Conservation (phyloP, 1,284 basidiomycete genomes). For the Ganoderma resinaceum region DNA sequence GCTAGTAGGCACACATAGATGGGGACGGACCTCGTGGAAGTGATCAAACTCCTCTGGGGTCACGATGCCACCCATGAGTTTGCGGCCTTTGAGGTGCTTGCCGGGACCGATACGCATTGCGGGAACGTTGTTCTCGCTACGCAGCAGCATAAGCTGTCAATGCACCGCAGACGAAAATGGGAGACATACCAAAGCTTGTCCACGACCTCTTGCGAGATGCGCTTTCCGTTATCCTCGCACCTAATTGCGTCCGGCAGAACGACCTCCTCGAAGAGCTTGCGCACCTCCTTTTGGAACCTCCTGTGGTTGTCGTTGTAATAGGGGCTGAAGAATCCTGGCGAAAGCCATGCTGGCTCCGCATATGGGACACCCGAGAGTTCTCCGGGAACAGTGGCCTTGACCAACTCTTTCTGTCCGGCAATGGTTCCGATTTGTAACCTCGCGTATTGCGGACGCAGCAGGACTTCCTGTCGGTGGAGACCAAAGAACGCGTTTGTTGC, state of each 20-base stretch:
- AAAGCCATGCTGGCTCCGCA: conserved; percentile 90
- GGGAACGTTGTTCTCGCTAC: conserved; percentile 77
- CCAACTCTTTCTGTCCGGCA: conserved; percentile 67
- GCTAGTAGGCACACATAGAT: neutral
- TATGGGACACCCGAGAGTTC: conserved; percentile 85
- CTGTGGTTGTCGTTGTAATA: conserved; percentile 84
- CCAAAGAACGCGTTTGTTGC: conserved; percentile 91
- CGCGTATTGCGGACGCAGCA: conserved; percentile 82
- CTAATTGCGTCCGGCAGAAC: conserved; percentile 68
- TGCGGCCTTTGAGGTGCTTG: conserved; percentile 87
- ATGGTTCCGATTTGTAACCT: conserved; percentile 86
- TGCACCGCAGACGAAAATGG: neutral
- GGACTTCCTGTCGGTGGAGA: conserved; percentile 89
- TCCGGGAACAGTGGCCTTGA: conserved; percentile 68
- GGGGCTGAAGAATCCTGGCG: conserved; percentile 79
- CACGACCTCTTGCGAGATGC: conserved; percentile 76
- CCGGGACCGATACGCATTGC: conserved; percentile 95
- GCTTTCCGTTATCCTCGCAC: conserved; percentile 85
- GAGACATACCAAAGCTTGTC: conserved; percentile 70
- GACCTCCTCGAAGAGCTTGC: conserved; percentile 70
- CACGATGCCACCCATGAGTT: conserved; percentile 83
- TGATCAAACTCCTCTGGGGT: conserved; percentile 91
- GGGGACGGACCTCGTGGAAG: conserved; percentile 69
- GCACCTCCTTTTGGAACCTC: conserved; percentile 69
- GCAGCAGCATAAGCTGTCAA: neutral